Percentiles rank a stretch among this genome's conserved stretches.
These are phyloP conservation scores for Colletotrichum paranaense DNA, from an alignment of 2,329 filamentous ascomycete genomes.

Conservation along the genomic window DNA sequence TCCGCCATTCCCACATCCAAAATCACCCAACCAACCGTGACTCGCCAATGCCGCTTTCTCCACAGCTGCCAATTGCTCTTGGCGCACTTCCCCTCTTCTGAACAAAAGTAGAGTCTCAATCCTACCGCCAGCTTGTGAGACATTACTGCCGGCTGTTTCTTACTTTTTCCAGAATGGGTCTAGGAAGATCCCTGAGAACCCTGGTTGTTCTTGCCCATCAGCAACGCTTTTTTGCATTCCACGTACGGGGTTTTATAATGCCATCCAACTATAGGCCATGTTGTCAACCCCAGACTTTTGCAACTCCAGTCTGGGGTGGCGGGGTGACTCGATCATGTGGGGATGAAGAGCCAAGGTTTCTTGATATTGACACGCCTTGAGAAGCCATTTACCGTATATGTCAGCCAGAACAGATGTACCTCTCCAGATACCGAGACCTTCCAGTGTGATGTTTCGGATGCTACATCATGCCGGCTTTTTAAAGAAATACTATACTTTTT, in stretches of 20 bases:
- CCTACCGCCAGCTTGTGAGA: not conserved
- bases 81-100: not conserved
- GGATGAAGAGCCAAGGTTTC: not conserved
- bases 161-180: not conserved
- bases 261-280: not conserved
- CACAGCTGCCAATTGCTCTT: conserved; percentile 6
- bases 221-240: not conserved
- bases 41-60: conserved; percentile 21
- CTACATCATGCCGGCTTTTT: not conserved
- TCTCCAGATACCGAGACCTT: not conserved
- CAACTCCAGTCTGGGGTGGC: not conserved
- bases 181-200: not conserved
- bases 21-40: not conserved
- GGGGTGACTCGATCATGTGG: not conserved
- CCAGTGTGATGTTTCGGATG: not conserved
- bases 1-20: conserved; percentile 8
- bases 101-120: not conserved
- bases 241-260: not conserved
- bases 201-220: not conserved
- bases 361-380: not conserved
- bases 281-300: not conserved
- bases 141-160: not conserved
- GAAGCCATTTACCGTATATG: not conserved
- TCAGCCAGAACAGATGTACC: not conserved
- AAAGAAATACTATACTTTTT: not conserved